Conservation (phyloP, 1,284 basidiomycete genomes). For the Papiliotrema fonsecae region DNA sequence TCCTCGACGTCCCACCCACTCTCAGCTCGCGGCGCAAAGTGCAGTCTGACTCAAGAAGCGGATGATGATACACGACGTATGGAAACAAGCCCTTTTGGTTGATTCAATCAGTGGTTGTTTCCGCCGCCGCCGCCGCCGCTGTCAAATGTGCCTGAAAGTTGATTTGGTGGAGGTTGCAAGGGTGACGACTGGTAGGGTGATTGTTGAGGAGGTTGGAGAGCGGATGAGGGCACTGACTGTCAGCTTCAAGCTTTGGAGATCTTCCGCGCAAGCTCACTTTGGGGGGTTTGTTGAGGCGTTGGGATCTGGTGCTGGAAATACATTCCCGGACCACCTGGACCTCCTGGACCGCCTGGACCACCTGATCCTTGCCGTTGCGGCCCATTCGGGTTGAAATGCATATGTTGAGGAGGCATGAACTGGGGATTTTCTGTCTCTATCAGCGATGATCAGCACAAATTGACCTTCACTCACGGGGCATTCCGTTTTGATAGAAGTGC, state of each 20-base stretch:
- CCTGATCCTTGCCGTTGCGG: slow-evolving; percentile 17
- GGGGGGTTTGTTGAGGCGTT: slow-evolving; percentile 40
- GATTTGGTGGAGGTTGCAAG: not conserved
- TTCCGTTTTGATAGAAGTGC: slow-evolving; percentile 25
- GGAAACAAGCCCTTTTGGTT: not conserved
- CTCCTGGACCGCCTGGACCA: slow-evolving; percentile 12
- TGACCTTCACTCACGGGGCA: slow-evolving; percentile 21
- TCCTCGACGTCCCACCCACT: not conserved
- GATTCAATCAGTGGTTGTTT: not conserved
- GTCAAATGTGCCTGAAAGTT: slow-evolving; percentile 3
- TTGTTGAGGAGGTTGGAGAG: slow-evolving; percentile 2
- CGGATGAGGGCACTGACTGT: slow-evolving; percentile 3
- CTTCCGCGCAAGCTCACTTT: slow-evolving; percentile 22
- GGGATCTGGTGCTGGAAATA: slow-evolving; percentile 11
- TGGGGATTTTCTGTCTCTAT: slow-evolving; percentile 29
- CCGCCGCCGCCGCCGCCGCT: not conserved
- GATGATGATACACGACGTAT: too few relatives aligned
- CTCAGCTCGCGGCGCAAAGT: not conserved
- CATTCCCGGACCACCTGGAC: slow-evolving; percentile 12
- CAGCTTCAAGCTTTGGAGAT: not conserved
- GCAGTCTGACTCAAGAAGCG: not conserved
- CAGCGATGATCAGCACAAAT: slow-evolving; percentile 3
- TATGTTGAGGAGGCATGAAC: slow-evolving; percentile 37
- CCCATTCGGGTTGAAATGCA: slow-evolving; percentile 32
- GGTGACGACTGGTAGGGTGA: slow-evolving; percentile 1